phyloP scores from a whole-genome alignment of 2,329 filamentous ascomycete genomes.

The Fusarium sp. region DNA sequence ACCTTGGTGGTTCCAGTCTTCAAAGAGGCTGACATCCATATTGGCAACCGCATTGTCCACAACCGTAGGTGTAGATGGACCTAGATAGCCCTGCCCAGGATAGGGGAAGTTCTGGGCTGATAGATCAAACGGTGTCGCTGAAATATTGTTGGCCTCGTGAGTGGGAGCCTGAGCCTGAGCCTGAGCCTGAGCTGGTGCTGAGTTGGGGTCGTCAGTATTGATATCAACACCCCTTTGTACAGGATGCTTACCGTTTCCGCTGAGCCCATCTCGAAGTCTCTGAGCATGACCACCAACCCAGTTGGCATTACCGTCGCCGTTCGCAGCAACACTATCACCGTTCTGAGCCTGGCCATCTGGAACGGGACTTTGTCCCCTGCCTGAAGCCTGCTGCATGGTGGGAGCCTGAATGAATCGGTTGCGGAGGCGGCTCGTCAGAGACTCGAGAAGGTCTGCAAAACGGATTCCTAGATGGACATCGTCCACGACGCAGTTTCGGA shows the following conservation, averaged over 20 bases:
- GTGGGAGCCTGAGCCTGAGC: conserved; percentile 44
- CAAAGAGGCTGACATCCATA: conserved; percentile 56
- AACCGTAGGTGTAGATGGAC: conserved; percentile 59
- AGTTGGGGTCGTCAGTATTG: conserved; percentile 13
- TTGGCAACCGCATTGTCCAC: conserved; percentile 43
- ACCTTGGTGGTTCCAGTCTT: conserved; percentile 64
- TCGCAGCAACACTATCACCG: conserved; percentile 39
- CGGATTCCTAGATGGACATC: conserved; percentile 87
- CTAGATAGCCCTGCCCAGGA: conserved; percentile 59
- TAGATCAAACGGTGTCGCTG: conserved; percentile 70
- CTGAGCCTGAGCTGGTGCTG: conserved; percentile 51
- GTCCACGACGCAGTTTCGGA: conserved; percentile 82
- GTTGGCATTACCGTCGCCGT: conserved; percentile 37
- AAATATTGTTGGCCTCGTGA: conserved; percentile 62
- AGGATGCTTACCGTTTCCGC: conserved; percentile 48
- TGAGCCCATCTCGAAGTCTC: conserved; percentile 53
- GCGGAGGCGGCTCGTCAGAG: conserved; percentile 76
- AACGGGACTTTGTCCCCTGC: conserved; percentile 54
- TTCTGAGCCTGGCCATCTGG: conserved; percentile 43
- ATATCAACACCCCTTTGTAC: neutral
- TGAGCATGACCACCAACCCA: conserved; percentile 53
- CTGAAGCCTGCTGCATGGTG: conserved; percentile 53
- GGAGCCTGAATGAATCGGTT: conserved; percentile 77
- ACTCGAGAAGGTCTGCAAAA: conserved; percentile 84
- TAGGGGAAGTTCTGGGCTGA: conserved; percentile 65